Base-by-base conservation (phyloP, 495 filamentous ascomycete species). In the Pyrenula massariospora region DNA sequence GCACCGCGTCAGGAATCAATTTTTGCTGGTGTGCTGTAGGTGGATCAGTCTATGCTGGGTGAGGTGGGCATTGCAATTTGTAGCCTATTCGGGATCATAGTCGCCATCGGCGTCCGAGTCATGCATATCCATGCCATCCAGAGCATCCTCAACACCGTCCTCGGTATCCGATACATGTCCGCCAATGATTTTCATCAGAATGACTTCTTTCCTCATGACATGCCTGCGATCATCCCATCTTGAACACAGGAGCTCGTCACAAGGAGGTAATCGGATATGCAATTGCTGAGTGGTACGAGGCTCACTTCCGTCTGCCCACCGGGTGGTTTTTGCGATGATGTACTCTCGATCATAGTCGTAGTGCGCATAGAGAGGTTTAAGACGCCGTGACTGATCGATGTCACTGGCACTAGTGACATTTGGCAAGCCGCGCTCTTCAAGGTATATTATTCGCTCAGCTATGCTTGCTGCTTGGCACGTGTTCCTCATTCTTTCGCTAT, bases 401-500 rank as follows among this genome's bases (percentile, higher is more conserved):
- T 52, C 50, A 10, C 8, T 20, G 19, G 50, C 50, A 19, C 19
- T 52, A 8, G 8, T 24, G 50, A 52, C 20, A 24, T 21, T 19
- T 20, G 8, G 5, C 19, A 52, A 20, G 25, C 57, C 57, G 24
- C 54, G 52, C 22, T 58, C 57, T 22, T 58, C 57, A 51, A 58
- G 53, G 11, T 2, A 47, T 2, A 58, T 31, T 5, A 58, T 19
- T 8, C 53, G 52, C 36, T 58, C 57, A 31, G 52, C 52, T 12
- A 58, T 24, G 2, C 53, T 5, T 23, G 54, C 19, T 3, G 57
- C 57, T 19, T 50, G 47, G 22, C 31, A 25, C 11, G 50, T 58
- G 50, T 58, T 52, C 52, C 57, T 54, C 52, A 54, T 48, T 3
- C 57, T 52, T 56, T 58, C 57, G n/a, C 57, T 58, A 22, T 36